phyloP scores from a whole-genome alignment of 1,284 basidiomycete genomes.

The Somion occarium region DNA sequence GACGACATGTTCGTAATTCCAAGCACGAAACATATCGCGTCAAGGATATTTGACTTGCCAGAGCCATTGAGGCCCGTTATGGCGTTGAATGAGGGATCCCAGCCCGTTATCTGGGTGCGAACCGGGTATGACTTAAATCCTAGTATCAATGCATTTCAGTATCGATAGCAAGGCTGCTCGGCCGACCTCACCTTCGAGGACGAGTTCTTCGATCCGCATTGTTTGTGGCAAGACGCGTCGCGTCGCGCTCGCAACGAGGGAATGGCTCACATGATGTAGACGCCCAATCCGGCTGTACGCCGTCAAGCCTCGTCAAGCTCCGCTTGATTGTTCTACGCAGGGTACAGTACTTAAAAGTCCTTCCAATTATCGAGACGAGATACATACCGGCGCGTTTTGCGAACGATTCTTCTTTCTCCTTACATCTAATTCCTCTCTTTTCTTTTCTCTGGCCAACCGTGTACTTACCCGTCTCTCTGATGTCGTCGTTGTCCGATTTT shows the following conservation, averaged over 20 bases:
- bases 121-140: constrained; percentile 98
- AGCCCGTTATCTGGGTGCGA: constrained; percentile 90
- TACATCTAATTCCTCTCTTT: not conserved
- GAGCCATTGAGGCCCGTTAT: constrained; percentile 95
- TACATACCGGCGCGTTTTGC: constrained; percentile 10
- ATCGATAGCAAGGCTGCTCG: no score
- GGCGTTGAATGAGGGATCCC: constrained; percentile 96
- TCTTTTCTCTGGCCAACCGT: not conserved
- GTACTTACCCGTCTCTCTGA: not conserved
- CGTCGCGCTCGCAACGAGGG: constrained; percentile 13
- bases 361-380: not conserved
- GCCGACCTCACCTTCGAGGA: constrained; percentile 62
- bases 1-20: constrained; percentile 92
- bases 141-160: constrained; percentile 25
- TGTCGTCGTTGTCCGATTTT: constrained; percentile 21
- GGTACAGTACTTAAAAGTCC: no score
- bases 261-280: not conserved
- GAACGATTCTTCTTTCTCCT: constrained; percentile 11
- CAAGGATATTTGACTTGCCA: constrained; percentile 96
- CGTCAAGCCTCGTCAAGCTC: no score
- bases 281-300: not conserved
- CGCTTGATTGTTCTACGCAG: no score
- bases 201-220: constrained; percentile 82
- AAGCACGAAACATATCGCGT: constrained; percentile 97
- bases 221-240: constrained; percentile 16